These are phyloP conservation scores for Tylopilus intermedius DNA, from an alignment of 768 basidiomycete species.

Conservation along the genomic window DNA sequence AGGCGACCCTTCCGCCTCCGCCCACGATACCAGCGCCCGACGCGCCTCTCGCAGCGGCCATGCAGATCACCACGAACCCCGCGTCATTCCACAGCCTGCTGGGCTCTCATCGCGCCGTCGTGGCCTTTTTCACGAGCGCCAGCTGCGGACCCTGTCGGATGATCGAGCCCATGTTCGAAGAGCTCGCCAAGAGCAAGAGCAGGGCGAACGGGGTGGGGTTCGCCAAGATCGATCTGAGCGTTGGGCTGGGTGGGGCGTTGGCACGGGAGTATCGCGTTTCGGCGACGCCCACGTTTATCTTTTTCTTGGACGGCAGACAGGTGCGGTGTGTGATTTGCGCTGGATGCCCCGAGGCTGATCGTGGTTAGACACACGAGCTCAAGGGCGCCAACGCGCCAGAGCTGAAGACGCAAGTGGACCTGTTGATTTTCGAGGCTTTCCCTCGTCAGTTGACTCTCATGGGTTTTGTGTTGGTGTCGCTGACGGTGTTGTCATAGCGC, in stretches of 20 bases:
- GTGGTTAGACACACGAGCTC: constrained; percentile 57
- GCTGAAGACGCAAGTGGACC: constrained; percentile 65
- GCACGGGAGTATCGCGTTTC: constrained; percentile 60
- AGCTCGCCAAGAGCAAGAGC: constrained; percentile 63
- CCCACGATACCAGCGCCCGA: constrained; percentile 32
- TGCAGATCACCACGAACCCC: constrained; percentile 71
- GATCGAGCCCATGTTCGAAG: constrained; percentile 81
- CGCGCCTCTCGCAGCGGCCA: constrained; percentile 50
- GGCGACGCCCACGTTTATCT: constrained; percentile 85
- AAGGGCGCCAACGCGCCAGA: constrained; percentile 69
- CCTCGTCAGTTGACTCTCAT: constrained; percentile 56
- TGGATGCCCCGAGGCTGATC: neutral
- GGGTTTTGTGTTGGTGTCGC: neutral
- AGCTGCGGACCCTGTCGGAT: constrained; percentile 76
- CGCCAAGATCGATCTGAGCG: constrained; percentile 76
- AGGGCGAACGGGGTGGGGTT: constrained; percentile 56
- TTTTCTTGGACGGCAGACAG: constrained; percentile 76
- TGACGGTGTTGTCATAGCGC: constrained; percentile 44
- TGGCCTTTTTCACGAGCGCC: constrained; percentile 77
- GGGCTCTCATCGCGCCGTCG: constrained; percentile 60
- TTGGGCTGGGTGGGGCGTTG: constrained; percentile 58
- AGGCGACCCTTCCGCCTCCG: constrained; percentile 16
- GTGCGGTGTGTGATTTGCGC: constrained; percentile 32
- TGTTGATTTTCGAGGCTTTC: constrained; percentile 70
- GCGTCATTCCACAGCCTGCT: constrained; percentile 68